Evolutionary conservation across 768 basidiomycete species (phyloP).

Genomic region (Rhodocollybia butyracea): DNA sequence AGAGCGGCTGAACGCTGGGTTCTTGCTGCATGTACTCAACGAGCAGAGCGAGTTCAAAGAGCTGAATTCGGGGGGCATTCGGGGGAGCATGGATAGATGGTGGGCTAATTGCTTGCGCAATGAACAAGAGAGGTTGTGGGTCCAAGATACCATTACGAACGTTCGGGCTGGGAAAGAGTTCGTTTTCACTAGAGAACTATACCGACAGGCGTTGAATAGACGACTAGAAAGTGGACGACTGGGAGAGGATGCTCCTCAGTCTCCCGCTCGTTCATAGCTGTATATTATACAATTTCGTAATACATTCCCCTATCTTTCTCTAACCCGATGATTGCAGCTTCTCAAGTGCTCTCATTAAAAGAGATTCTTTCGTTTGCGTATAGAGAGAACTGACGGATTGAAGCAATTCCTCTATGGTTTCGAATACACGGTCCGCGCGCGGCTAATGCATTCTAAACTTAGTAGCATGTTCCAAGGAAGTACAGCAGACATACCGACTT

Average conservation of each 20-base stretch:
- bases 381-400: conserved; percentile 54
- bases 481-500: conserved; percentile 34
- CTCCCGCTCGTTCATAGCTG: background rate
- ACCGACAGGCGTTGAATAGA: conserved; percentile 44
- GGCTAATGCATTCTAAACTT: background rate
- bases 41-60: conserved; percentile 61
- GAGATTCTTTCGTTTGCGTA: conserved; percentile 40
- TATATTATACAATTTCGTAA: too few relatives aligned
- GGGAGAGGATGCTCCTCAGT: conserved; percentile 10
- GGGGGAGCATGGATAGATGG: conserved; percentile 71
- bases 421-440: conserved; percentile 32
- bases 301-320: too few relatives aligned
- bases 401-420: conserved; percentile 60
- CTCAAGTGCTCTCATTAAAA: conserved; percentile 35
- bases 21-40: conserved; percentile 63
- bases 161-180: conserved; percentile 42
- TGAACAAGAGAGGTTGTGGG: conserved; percentile 54
- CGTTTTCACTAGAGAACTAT: conserved; percentile 57
- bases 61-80: conserved; percentile 46
- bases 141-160: conserved; percentile 44
- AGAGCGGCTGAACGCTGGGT: conserved; percentile 61
- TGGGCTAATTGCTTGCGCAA: conserved; percentile 74
- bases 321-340: conserved; percentile 11
- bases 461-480: background rate
- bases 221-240: conserved; percentile 36